A percentile compares a stretch with the other conserved stretches of the same genome.
Evolutionary conservation across 306 rosid genomes (phyloP).

Genomic region (Malus sieversii): DNA sequence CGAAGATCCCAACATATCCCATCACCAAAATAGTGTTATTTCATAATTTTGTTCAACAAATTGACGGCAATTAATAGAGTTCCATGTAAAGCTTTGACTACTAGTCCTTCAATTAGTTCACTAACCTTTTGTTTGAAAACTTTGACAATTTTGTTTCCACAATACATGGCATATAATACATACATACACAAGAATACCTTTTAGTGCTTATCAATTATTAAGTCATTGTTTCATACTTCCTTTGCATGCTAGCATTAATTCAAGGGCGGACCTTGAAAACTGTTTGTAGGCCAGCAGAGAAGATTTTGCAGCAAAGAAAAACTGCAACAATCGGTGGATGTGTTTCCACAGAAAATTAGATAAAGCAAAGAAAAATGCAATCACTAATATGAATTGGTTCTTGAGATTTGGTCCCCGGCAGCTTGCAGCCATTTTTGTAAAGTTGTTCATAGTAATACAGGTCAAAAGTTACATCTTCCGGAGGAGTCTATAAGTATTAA

Average conservation of each 20-base stretch:
- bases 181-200: not conserved
- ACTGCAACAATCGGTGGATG: not conserved
- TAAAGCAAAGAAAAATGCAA: too few species aligned
- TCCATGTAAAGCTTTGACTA: not conserved
- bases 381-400: not conserved
- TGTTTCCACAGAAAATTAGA: not conserved
- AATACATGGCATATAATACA: too few species aligned
- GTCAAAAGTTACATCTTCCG: too few species aligned
- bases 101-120: not conserved
- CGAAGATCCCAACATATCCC: not conserved
- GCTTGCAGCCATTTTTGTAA: not conserved
- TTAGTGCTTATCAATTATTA: not conserved
- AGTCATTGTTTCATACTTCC: too few species aligned
- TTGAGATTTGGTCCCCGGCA: not conserved
- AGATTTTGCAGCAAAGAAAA: not conserved
- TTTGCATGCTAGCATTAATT: too few species aligned
- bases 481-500: too few species aligned
- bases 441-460: too few species aligned
- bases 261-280: not conserved
- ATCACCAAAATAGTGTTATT: not conserved
- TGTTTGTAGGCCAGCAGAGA: not conserved
- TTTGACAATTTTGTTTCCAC: not conserved
- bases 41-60: not conserved
- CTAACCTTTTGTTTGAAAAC: not conserved
- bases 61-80: not conserved